Percentiles rank a stretch among this genome's conserved stretches.
These are phyloP conservation scores for Chaetomiaceae sp. DNA, from an alignment of 2,329 filamentous ascomycete genomes.

Conservation along the genomic window DNA sequence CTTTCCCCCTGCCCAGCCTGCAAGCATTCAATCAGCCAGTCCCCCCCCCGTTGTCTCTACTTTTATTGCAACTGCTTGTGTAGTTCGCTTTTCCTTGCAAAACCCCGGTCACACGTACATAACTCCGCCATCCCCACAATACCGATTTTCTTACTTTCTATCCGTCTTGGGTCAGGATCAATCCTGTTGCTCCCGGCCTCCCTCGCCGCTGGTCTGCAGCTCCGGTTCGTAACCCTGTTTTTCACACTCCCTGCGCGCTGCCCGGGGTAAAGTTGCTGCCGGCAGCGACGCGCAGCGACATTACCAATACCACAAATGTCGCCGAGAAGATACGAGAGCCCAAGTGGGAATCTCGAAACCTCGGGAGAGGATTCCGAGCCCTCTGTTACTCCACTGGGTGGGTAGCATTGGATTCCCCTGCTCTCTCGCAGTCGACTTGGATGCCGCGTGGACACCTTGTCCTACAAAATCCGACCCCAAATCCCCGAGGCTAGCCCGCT, in stretches of 20 bases:
- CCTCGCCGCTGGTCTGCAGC: conserved; percentile 28
- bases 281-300: not conserved
- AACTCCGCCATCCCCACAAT: conserved; percentile 26
- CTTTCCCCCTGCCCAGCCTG: conserved; percentile 25
- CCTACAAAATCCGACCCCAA: conserved; percentile 27
- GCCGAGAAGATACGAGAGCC: conserved; percentile 3
- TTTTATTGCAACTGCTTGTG: too few relatives aligned
- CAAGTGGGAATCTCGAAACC: conserved; percentile 37
- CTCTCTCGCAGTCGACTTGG: conserved; percentile 21
- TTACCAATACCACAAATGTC: not conserved
- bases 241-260: conserved; percentile 7
- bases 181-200: conserved; percentile 23
- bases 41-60: conserved; percentile 29
- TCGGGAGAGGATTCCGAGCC: conserved; percentile 37
- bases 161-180: conserved; percentile 15
- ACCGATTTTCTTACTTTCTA: conserved; percentile 3
- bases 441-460: conserved; percentile 26
- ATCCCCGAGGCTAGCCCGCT: conserved; percentile 44
- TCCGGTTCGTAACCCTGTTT: conserved; percentile 23
- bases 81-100: conserved; percentile 13
- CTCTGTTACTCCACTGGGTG: conserved; percentile 24
- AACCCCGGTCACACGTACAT: conserved; percentile 33
- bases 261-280: conserved; percentile 9
- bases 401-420: conserved; percentile 22
- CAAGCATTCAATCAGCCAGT: conserved; percentile 27